Percentiles rank a stretch among this genome's conserved stretches.
Conservation (phyloP, 2,329 filamentous ascomycete species). For the Acrodontium crateriforme region DNA sequence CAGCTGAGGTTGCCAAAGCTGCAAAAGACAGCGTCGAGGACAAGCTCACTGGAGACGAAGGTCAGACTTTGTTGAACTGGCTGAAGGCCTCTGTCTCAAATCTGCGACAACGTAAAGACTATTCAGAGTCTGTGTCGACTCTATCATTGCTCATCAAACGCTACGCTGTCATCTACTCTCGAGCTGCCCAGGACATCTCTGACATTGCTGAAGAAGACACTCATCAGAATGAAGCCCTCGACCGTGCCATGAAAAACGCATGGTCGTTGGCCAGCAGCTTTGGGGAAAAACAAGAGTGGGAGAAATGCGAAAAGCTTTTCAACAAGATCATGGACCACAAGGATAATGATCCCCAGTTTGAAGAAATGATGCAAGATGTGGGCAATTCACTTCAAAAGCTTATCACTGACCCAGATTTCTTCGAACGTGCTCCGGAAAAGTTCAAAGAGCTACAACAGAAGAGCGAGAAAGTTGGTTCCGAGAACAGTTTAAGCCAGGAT, state of each 20-base stretch:
- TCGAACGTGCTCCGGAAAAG: constrained; percentile 58
- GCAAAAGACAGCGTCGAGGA: constrained; percentile 58
- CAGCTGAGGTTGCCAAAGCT: constrained; percentile 36
- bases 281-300: constrained; percentile 61
- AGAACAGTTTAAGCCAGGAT: constrained; percentile 57
- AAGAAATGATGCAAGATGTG: constrained; percentile 59
- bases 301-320: constrained; percentile 55
- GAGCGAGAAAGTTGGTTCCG: constrained; percentile 43
- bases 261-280: constrained; percentile 72
- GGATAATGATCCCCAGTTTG: constrained; percentile 67
- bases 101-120: constrained; percentile 64
- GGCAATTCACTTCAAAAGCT: constrained; percentile 65
- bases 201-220: constrained; percentile 56
- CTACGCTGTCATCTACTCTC: constrained; percentile 66
- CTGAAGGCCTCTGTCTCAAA: constrained; percentile 64
- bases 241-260: constrained; percentile 63
- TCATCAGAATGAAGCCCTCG: constrained; percentile 58
- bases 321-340: constrained; percentile 60
- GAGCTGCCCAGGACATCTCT: constrained; percentile 53
- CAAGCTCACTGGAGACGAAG: constrained; percentile 59
- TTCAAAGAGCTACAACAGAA: constrained; percentile 45
- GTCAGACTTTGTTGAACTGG: constrained; percentile 57
- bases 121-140: constrained; percentile 72
- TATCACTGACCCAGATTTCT: constrained; percentile 73
- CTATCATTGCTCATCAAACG: constrained; percentile 61